phyloP scores from a whole-genome alignment of 768 basidiomycete genomes.

The Termitomyces sp. region DNA sequence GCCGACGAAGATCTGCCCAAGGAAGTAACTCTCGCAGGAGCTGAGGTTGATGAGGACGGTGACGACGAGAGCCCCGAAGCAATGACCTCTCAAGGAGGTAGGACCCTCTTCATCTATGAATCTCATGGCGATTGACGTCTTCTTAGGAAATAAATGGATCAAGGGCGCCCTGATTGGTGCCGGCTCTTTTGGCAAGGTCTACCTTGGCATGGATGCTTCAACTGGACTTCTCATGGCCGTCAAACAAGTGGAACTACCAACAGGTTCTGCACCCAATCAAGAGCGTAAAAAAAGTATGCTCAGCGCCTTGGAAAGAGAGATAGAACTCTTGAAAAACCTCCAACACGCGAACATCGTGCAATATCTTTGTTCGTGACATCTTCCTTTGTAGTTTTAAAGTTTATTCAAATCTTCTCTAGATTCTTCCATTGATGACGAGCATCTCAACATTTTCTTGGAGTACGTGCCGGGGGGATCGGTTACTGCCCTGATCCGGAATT shows the following conservation, averaged over 20 bases:
- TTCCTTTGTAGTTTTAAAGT: neutral
- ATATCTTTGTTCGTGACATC: constrained; percentile 74
- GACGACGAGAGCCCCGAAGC: constrained; percentile 43
- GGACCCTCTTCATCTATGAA: constrained; percentile 5
- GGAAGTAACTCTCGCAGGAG: constrained; percentile 42
- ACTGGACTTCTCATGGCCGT: constrained; percentile 93
- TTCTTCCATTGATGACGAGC: constrained; percentile 87
- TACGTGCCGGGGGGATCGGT: constrained; percentile 97
- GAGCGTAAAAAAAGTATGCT: constrained; percentile 94
- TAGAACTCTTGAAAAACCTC: constrained; percentile 86
- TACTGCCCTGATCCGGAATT: constrained; percentile 80
- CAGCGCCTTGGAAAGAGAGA: constrained; percentile 87
- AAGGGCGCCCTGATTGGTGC: constrained; percentile 94
- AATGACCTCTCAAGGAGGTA: constrained; percentile 51
- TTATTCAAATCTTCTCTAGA: constrained; percentile 43
- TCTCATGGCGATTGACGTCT: neutral
- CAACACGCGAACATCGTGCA: constrained; percentile 97
- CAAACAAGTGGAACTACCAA: constrained; percentile 93
- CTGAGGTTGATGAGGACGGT: constrained; percentile 39
- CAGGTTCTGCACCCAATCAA: constrained; percentile 78
- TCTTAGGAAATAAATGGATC: constrained; percentile 87
- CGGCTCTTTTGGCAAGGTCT: constrained; percentile 93
- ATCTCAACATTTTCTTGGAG: constrained; percentile 94
- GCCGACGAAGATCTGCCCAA: constrained; percentile 37
- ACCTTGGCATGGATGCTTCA: constrained; percentile 91